Percentiles rank a stretch among this genome's conserved stretches.
phyloP scores from a whole-genome alignment of 257 asterid genomes.

The Solanum medicagineum region DNA sequence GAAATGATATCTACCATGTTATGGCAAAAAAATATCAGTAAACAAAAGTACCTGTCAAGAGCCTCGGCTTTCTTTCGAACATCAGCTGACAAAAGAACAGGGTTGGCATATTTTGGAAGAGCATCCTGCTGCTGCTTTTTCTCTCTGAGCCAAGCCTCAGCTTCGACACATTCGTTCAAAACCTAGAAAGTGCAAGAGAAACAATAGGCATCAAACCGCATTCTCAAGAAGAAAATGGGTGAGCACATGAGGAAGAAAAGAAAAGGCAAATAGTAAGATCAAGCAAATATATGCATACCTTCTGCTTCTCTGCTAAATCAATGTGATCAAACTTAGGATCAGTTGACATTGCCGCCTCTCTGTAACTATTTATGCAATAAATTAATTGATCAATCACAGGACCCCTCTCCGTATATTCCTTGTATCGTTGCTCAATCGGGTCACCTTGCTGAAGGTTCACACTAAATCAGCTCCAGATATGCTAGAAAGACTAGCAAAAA shows the following conservation, averaged over 20 bases:
- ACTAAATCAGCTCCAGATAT: not conserved
- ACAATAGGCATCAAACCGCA: not conserved
- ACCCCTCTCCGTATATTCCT: slow-evolving; percentile 72
- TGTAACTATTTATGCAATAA: slow-evolving; percentile 63
- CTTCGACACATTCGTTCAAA: slow-evolving; percentile 66
- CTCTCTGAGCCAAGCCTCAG: slow-evolving; percentile 89
- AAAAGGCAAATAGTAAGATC: not conserved
- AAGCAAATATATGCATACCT: slow-evolving; percentile 22
- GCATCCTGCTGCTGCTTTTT: slow-evolving; percentile 68
- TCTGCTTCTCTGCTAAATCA: slow-evolving; percentile 63
- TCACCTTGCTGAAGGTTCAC: slow-evolving; percentile 66
- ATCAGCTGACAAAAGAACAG: slow-evolving; percentile 64
- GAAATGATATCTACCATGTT: not conserved
- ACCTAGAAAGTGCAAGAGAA: slow-evolving; percentile 31
- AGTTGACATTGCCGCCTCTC: slow-evolving; percentile 64
- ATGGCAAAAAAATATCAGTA: not conserved
- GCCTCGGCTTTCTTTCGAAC: slow-evolving; percentile 74
- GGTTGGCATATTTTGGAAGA: slow-evolving; percentile 67
- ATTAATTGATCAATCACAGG: slow-evolving; percentile 49
- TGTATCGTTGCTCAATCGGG: slow-evolving; percentile 79
- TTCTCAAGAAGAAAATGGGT: not conserved
- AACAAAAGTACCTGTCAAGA: slow-evolving; percentile 45
- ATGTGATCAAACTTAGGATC: slow-evolving; percentile 85
- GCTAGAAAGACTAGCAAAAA: not conserved
- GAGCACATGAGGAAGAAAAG: not conserved